Percentiles rank a stretch among this genome's conserved stretches.
Conservation (phyloP, 2,329 filamentous ascomycete species). For the Chalaropsis thielavioides region DNA sequence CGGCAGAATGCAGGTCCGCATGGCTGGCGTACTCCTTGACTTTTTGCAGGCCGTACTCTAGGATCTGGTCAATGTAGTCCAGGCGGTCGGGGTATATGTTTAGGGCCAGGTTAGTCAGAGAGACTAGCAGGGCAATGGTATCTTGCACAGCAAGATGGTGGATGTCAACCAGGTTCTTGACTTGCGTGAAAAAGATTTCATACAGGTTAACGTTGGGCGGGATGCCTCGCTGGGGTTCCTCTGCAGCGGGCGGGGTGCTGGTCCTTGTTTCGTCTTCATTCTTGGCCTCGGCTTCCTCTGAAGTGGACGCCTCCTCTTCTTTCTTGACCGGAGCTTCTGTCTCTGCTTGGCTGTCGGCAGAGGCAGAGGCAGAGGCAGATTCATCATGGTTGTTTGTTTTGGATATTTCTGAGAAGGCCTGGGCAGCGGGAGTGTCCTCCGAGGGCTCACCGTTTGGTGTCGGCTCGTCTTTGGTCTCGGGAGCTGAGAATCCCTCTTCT, state of each 20-base stretch:
- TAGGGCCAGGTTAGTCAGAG: conserved; percentile 78
- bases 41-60: conserved; percentile 77
- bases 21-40: conserved; percentile 82
- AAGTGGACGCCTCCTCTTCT: conserved; percentile 29
- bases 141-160: conserved; percentile 88
- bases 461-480: not conserved
- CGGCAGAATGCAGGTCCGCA: conserved; percentile 79
- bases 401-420: conserved; percentile 21
- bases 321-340: conserved; percentile 19
- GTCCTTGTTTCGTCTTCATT: conserved; percentile 21
- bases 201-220: conserved; percentile 76
- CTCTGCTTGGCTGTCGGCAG: conserved; percentile 22
- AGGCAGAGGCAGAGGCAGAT: conserved; percentile 21
- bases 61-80: conserved; percentile 89
- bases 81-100: conserved; percentile 89
- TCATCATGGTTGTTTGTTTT: conserved; percentile 15
- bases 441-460: not conserved
- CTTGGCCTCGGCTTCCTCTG: conserved; percentile 33
- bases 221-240: conserved; percentile 32
- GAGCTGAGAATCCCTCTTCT: not conserved
- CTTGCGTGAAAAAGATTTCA: conserved; percentile 93
- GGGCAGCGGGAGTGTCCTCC: not conserved
- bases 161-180: conserved; percentile 81
- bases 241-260: not conserved
- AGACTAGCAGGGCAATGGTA: conserved; percentile 86